Percentiles rank a stretch among this genome's conserved stretches.
phyloP scores from a whole-genome alignment of 345 rosid genomes.

The Populus nigra region DNA sequence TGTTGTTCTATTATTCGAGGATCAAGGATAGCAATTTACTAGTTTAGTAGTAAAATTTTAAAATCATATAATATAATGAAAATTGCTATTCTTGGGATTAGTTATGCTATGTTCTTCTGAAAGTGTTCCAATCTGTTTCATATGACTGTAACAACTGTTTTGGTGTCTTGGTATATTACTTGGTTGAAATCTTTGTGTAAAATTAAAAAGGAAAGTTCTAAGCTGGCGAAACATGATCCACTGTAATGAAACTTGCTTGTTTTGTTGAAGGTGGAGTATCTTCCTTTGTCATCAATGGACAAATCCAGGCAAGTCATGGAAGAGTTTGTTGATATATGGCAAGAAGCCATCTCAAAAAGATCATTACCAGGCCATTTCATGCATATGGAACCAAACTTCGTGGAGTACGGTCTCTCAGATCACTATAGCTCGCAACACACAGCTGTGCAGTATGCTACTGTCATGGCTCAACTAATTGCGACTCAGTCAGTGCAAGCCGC shows the following conservation, averaged over 20 bases:
- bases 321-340: conserved; percentile 80
- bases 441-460: conserved; percentile 69
- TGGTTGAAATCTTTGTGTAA: background rate
- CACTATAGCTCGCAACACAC: conserved; percentile 76
- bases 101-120: background rate
- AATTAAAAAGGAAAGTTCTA: no score
- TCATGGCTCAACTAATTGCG: conserved; percentile 82
- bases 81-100: background rate
- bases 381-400: conserved; percentile 61
- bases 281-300: conserved; percentile 77
- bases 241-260: conserved; percentile 11
- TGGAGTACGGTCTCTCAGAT: conserved; percentile 70
- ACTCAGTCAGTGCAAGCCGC: conserved; percentile 55
- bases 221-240: background rate
- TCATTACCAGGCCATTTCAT: conserved; percentile 75
- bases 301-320: conserved; percentile 67
- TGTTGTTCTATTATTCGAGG: background rate
- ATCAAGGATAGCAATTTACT: background rate
- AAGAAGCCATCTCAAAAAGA: conserved; percentile 65
- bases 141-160: background rate
- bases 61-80: background rate
- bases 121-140: background rate
- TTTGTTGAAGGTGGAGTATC: conserved; percentile 76
- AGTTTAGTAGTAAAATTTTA: background rate
- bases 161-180: background rate